Percentiles rank a stretch among this genome's conserved stretches.
Evolutionary conservation across 768 basidiomycete species (phyloP).

Genomic region (Kwoniella botswanensis): DNA sequence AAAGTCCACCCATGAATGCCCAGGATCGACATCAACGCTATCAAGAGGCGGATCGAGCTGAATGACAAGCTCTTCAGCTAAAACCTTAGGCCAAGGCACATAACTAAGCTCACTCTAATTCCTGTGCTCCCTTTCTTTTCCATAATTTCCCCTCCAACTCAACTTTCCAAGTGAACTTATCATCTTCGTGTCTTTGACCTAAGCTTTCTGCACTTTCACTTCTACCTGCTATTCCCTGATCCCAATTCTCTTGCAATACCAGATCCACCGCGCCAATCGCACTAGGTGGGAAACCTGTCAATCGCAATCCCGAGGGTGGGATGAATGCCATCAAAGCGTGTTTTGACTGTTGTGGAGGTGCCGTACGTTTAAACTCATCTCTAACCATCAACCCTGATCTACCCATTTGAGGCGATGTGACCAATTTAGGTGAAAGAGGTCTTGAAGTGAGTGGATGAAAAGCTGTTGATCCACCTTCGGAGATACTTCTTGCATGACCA

Average conservation of each 20-base stretch:
- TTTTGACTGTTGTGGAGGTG: conserved; percentile 8
- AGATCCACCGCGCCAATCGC: conserved; percentile 32
- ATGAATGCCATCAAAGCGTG: conserved; percentile 41
- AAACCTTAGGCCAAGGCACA: too few species aligned
- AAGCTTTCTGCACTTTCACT: conserved; percentile 25
- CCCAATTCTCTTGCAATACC: conserved; percentile 31
- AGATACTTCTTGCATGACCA: conserved; percentile 12
- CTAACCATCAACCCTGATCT: conserved; percentile 36
- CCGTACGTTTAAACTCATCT: conserved; percentile 37
- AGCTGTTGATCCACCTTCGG: conserved; percentile 5
- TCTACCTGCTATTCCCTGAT: conserved; percentile 18
- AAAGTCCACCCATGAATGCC: conserved; percentile 47
- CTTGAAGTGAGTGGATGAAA: conserved; percentile 14
- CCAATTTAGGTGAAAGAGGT: conserved; percentile 40
- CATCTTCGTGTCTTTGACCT: conserved; percentile 13
- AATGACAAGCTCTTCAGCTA: not conserved
- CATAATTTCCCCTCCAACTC: conserved; percentile 41
- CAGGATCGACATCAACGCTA: conserved; percentile 38
- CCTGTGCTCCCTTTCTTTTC: conserved; percentile 44
- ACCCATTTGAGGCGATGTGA: conserved; percentile 39
- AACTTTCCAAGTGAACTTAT: conserved; percentile 34
- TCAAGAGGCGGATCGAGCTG: conserved; percentile 43
- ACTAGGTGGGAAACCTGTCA: conserved; percentile 40
- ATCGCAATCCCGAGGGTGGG: conserved; percentile 22
- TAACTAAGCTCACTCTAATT: conserved; percentile 44